Evolutionary conservation across 1,139 yeast species (phyloP), one percentile per base, ranked within the genome.

Genomic region (Insectozyma bohioensis): DNA sequence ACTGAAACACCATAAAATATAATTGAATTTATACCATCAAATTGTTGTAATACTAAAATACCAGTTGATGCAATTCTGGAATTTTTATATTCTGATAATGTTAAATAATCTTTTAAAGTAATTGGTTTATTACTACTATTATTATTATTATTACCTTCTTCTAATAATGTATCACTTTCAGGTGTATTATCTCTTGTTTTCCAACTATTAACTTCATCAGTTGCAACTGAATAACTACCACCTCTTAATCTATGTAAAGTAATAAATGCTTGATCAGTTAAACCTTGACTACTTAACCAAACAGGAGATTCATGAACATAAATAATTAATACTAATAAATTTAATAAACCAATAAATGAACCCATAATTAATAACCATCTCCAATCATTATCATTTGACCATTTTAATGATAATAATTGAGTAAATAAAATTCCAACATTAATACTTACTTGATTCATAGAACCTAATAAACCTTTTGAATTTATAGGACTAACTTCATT

Each of bases 1-100:
- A 90, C 85, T 6, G 86, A 76, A 4, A 88, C 96, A 4, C 98
- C 97, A 54, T 90, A 92, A 54, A 90, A 87, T 16, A 90, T 78
- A 41, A 92, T 87, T 1, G 95, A 79, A 57, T 92, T 92, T 52
- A 92, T 85, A 17, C 98, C 98, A 47, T 90, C 80, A 42, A 90
- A 76, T 54, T 92, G 98, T 59, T 92, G 97, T 18, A 90, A 81
- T n/a, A 81, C 64, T 69, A 90, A 75, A 19, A 87, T 72, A 2
- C 85, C 80, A 0, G 88, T 77, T 4, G 90, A 83, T 1, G 81
- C 85, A 21, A 73, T 51, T 30, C 80, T 65, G 6, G 94, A 80
- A 31, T 73, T 75, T 28, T 64, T 58, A 55, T 71, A 86, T 30
- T 62, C 70, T 0, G 75, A 60, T 11, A 69, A 62, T 2, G 66